These are phyloP conservation scores for Ceratocystiopsis sp. DNA, from an alignment of 2,329 filamentous ascomycete species.

Conservation along the genomic window DNA sequence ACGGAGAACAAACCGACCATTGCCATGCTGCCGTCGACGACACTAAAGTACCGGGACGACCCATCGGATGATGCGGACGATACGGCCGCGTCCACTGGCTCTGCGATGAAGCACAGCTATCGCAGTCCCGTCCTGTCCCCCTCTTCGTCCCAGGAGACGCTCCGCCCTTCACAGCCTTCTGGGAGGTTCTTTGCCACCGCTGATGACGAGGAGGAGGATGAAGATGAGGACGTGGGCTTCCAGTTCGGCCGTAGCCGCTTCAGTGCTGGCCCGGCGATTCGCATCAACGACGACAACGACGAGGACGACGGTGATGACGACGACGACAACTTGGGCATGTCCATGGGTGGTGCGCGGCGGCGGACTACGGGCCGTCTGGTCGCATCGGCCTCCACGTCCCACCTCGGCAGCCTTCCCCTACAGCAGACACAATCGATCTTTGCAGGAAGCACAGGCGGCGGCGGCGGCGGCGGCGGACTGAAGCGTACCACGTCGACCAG, in stretches of 20 bases:
- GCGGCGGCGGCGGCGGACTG: conserved; percentile 15
- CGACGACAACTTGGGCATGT: conserved; percentile 6
- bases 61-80: conserved; percentile 38
- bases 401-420: neutral
- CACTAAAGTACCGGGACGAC: conserved; percentile 67
- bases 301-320: conserved; percentile 1
- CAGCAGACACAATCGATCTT: conserved; percentile 4
- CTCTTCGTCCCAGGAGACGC: conserved; percentile 67
- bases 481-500: conserved; percentile 30
- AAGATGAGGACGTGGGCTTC: conserved; percentile 4
- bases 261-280: conserved; percentile 9
- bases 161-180: conserved; percentile 52
- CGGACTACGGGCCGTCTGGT: conserved; percentile 2
- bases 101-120: conserved; percentile 44
- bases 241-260: neutral
- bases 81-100: conserved; percentile 30
- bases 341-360: conserved; percentile 4
- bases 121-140: conserved; percentile 43
- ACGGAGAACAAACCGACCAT: conserved; percentile 60
- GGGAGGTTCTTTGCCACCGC: conserved; percentile 47
- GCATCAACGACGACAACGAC: conserved; percentile 9
- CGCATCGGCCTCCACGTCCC: conserved; percentile 6
- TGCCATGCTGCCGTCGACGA: conserved; percentile 74
- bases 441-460: conserved; percentile 1
- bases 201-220: conserved; percentile 17